Evolutionary conservation across 2,329 filamentous ascomycete genomes (phyloP).

Genomic region (Fusarium multiceps): DNA sequence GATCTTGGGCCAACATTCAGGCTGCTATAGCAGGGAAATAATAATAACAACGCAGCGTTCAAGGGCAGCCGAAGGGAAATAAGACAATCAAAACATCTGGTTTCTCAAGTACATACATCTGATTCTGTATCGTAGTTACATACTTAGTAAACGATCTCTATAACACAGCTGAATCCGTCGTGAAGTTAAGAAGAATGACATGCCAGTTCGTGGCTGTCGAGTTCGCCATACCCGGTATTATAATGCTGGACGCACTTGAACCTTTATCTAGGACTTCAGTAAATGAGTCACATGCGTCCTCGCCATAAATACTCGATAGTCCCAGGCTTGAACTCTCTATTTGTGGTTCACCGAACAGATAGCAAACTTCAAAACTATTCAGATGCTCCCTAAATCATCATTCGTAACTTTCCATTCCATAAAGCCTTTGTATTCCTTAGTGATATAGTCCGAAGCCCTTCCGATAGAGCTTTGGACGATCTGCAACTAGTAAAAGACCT

Average conservation of each 20-base stretch:
- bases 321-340: background rate
- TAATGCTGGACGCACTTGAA: background rate
- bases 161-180: background rate
- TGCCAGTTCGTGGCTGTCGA: background rate
- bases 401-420: background rate
- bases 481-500: constrained; percentile 30
- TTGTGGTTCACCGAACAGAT: background rate
- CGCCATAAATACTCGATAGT: background rate
- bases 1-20: background rate
- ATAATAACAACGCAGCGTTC: background rate
- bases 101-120: background rate
- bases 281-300: background rate
- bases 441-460: background rate
- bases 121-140: background rate
- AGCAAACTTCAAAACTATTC: constrained; percentile 14
- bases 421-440: background rate
- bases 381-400: constrained; percentile 8
- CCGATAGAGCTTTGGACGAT: too few species aligned
- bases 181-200: background rate
- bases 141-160: background rate
- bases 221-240: too few species aligned
- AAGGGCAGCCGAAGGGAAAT: background rate
- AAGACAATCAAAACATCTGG: accelerated
- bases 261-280: background rate
- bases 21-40: background rate